Conservation (phyloP, 306 rosid genomes). For the Prunus mira region DNA sequence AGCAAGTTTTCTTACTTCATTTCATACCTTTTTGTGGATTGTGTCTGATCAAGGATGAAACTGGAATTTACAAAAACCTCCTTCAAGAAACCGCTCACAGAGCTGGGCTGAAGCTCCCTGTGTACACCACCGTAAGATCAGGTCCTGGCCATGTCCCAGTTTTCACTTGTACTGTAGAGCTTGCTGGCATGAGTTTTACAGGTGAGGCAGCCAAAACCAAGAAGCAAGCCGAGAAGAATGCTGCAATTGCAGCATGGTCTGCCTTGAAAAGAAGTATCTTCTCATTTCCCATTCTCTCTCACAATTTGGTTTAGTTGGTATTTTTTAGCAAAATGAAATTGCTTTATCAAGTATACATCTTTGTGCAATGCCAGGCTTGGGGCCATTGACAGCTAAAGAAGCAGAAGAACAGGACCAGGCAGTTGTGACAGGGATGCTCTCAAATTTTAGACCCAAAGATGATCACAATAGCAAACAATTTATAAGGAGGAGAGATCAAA, state of each 20-base stretch:
- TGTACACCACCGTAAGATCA: slow-evolving; percentile 29
- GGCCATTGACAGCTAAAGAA: slow-evolving; percentile 16
- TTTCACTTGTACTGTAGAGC: slow-evolving; percentile 27
- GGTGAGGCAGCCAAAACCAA: slow-evolving; percentile 32
- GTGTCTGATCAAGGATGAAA: slow-evolving; percentile 22
- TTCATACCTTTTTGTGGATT: neutral
- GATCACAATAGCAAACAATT: slow-evolving; percentile 17
- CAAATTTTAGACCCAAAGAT: slow-evolving; percentile 25
- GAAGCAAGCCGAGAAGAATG: slow-evolving; percentile 38
- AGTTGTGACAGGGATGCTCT: slow-evolving; percentile 28
- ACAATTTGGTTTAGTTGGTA: neutral
- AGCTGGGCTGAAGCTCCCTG: slow-evolving; percentile 32
- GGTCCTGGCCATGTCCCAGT: slow-evolving; percentile 30
- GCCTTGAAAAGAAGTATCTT: slow-evolving; percentile 23
- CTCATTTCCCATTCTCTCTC: neutral
- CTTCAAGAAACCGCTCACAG: slow-evolving; percentile 32
- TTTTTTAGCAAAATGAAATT: neutral
- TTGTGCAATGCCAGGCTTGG: slow-evolving; percentile 23
- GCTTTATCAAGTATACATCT: neutral
- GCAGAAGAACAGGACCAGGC: slow-evolving; percentile 31
- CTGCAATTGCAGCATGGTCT: slow-evolving; percentile 36
- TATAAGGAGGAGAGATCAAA: slow-evolving; percentile 24
- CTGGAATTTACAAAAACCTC: slow-evolving; percentile 31
- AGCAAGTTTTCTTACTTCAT: neutral
- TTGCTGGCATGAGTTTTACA: slow-evolving; percentile 24